phyloP scores from a whole-genome alignment of 148 eudicot species.

The Spergularia marina region DNA sequence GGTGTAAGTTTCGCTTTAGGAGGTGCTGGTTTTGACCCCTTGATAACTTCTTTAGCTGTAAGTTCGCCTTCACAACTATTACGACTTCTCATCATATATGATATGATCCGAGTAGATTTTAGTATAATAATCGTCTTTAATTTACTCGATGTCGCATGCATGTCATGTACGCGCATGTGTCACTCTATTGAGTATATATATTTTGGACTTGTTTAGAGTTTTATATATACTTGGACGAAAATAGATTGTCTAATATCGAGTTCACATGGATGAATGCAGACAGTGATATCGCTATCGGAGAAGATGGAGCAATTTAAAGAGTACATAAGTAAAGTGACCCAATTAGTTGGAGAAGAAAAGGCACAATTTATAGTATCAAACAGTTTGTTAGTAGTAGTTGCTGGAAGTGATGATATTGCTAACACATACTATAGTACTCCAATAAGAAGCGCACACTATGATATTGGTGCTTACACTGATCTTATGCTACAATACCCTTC shows the following conservation, averaged over 20 bases:
- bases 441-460: slow-evolving; percentile 36
- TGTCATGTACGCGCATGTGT: too few species aligned
- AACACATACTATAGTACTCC: slow-evolving; percentile 50
- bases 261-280: slow-evolving; percentile 23
- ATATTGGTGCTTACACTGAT: slow-evolving; percentile 47
- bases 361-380: slow-evolving; percentile 34
- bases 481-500: slow-evolving; percentile 42
- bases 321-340: slow-evolving; percentile 40
- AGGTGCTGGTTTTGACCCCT: slow-evolving; percentile 50
- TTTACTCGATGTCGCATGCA: too few species aligned
- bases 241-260: too few species aligned
- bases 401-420: slow-evolving; percentile 66
- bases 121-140: too few species aligned
- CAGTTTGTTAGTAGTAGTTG: slow-evolving; percentile 33
- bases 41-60: slow-evolving; percentile 50
- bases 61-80: not conserved
- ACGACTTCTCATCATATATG: too few species aligned
- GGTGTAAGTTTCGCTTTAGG: slow-evolving; percentile 66
- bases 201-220: too few species aligned
- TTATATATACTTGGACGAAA: too few species aligned
- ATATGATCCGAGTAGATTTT: too few species aligned
- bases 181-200: too few species aligned
- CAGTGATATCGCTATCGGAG: slow-evolving; percentile 44
- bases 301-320: slow-evolving; percentile 54
- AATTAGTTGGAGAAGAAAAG: slow-evolving; percentile 43